Evolutionary conservation across 2,329 filamentous ascomycete genomes (phyloP), one percentile per base, ranked within the genome.

Genomic region (Myrmaecium sp.): DNA sequence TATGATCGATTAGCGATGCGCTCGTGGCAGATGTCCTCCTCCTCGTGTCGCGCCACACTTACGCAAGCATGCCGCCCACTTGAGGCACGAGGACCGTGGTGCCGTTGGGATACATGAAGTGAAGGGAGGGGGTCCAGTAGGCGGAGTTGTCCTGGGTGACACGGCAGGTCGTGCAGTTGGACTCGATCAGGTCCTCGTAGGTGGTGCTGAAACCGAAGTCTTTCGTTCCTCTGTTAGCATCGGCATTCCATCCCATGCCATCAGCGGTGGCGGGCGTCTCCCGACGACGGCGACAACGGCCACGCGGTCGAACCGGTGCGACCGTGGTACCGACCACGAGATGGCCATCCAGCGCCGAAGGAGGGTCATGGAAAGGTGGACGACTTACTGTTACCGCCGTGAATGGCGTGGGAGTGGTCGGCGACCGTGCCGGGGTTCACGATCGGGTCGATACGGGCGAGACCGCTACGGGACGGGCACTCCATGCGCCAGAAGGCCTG

Each of bases 101-200:
- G 25, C 66, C 66, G 36, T 72, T 68, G 37, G 64, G 54, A 40
- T 69, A 62, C 35, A 76, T 49, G 41, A 77, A 84, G 56, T 74
- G 81, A 6, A 84, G 54, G 6, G 60, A 58, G 2, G 79, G 77
- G 31, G 74, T 71, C 77, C 76, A 82, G 58, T 82, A 82, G 49
- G 72, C 73, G 40, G 68, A 75, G 43, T 69, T 61, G 52, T 82
- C 76, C 30, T 66, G 66, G 38, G 60, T 66, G 43, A 76, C 60
- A 33, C 64, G 62, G 46, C 78, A 75, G 17, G 73, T 79, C 25
- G 70, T 77, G 60, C 79, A 86, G 14, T 64, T 61, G 14, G 77
- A 82, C 25, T 58, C 43, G 32, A 55, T 49, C 22, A 81, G 61
- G 25, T 65, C 58, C 29, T 69, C 60, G 41, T 73, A 77, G 26